These are phyloP conservation scores for Staphylotrichum tortipilum DNA, from an alignment of 495 filamentous ascomycete species.

Conservation along the genomic window DNA sequence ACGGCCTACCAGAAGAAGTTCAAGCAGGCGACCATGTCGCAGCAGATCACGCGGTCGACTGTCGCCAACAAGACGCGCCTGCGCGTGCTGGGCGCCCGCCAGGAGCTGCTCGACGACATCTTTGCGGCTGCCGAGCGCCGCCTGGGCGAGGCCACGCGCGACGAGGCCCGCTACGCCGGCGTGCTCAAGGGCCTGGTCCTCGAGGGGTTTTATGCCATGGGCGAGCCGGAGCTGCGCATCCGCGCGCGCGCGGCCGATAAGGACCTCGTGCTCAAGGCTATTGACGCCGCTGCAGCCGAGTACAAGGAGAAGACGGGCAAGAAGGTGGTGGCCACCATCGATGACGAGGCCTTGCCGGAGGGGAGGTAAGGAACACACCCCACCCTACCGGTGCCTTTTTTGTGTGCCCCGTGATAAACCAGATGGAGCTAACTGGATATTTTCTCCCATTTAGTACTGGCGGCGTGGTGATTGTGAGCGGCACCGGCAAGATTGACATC, in stretches of 20 bases:
- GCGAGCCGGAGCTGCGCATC: conserved; percentile 65
- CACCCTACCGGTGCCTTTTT: too few species aligned
- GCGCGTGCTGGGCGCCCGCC: conserved; percentile 72
- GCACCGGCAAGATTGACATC: conserved; percentile 90
- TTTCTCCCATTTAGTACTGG: conserved; percentile 59
- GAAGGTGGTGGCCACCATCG: conserved; percentile 51
- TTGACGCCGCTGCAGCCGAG: conserved; percentile 63
- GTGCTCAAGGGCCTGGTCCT: conserved; percentile 73
- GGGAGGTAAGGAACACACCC: conserved; percentile 58
- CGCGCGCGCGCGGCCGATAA: conserved; percentile 73
- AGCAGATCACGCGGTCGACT: conserved; percentile 93
- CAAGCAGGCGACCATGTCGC: conserved; percentile 92
- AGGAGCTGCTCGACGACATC: conserved; percentile 85
- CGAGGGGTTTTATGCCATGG: conserved; percentile 81
- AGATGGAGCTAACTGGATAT: neutral
- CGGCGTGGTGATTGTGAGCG: conserved; percentile 70
- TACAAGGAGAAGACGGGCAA: conserved; percentile 70
- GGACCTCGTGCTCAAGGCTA: conserved; percentile 62
- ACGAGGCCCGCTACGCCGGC: conserved; percentile 62
- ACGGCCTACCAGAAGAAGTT: conserved; percentile 89
- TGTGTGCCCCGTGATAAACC: too few species aligned
- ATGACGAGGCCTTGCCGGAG: conserved; percentile 71
- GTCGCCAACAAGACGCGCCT: conserved; percentile 91
- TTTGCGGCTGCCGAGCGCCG: conserved; percentile 69
- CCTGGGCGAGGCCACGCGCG: conserved; percentile 54